phyloP scores from a whole-genome alignment of 768 basidiomycete species.

The Hypsizygus marmoreus region DNA sequence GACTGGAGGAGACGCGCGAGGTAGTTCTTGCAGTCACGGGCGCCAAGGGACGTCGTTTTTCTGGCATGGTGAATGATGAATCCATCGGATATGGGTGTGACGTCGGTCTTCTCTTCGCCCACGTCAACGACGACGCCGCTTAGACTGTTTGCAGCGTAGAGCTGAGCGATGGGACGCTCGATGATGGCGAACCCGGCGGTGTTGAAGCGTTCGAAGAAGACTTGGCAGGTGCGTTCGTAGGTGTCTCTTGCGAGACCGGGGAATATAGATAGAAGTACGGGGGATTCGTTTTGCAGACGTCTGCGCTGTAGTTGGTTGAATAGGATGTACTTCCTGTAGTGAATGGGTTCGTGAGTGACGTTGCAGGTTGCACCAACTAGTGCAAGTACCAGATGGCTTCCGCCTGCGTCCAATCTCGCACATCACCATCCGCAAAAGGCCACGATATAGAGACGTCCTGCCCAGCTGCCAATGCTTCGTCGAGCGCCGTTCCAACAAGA shows the following conservation, averaged over 20 bases:
- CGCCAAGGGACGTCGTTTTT: slow-evolving; percentile 63
- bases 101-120: slow-evolving; percentile 71
- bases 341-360: neutral
- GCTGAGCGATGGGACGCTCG: slow-evolving; percentile 81
- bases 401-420: slow-evolving; percentile 80
- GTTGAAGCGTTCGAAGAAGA: slow-evolving; percentile 93
- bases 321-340: slow-evolving; percentile 78
- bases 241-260: slow-evolving; percentile 64
- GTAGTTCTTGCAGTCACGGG: slow-evolving; percentile 71
- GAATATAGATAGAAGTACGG: slow-evolving; percentile 73
- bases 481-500: slow-evolving; percentile 77
- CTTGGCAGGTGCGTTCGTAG: slow-evolving; percentile 75
- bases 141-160: slow-evolving; percentile 75
- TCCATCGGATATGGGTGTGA: slow-evolving; percentile 78
- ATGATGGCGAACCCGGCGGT: slow-evolving; percentile 80
- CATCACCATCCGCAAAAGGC: slow-evolving; percentile 77
- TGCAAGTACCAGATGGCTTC: slow-evolving; percentile 82
- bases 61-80: slow-evolving; percentile 57
- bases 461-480: slow-evolving; percentile 75
- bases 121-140: slow-evolving; percentile 84
- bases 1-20: slow-evolving; percentile 71
- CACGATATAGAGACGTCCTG: slow-evolving; percentile 77
- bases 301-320: slow-evolving; percentile 75
- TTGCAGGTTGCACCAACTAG: neutral
- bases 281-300: slow-evolving; percentile 86